These are phyloP conservation scores for Cordyceps cateniannulata DNA, from an alignment of 2,329 filamentous ascomycete genomes.

Conservation along the genomic window DNA sequence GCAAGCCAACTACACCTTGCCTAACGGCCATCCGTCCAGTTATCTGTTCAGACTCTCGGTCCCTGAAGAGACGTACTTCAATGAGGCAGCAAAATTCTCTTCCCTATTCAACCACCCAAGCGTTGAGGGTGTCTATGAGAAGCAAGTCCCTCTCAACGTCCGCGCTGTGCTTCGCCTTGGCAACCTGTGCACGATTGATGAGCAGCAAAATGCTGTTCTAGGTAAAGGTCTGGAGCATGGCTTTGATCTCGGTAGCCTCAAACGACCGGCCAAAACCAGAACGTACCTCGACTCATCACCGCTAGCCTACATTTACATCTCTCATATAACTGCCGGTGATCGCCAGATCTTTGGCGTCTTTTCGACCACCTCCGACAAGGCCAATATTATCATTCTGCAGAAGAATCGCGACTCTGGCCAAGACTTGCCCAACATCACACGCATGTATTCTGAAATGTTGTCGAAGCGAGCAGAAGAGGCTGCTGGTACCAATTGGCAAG, in stretches of 20 bases:
- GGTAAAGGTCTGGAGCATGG: constrained; percentile 90
- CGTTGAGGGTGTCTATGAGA: constrained; percentile 96
- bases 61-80: constrained; percentile 79
- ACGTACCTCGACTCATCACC: constrained; percentile 70
- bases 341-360: constrained; percentile 91
- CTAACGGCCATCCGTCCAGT: constrained; percentile 88
- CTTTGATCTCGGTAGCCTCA: constrained; percentile 76
- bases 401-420: constrained; percentile 69
- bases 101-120: constrained; percentile 84
- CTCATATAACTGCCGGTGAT: constrained; percentile 86
- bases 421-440: constrained; percentile 83
- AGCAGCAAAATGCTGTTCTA: constrained; percentile 80
- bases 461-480: constrained; percentile 58
- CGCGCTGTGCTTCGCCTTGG: constrained; percentile 85
- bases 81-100: constrained; percentile 75
- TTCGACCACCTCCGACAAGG: constrained; percentile 72
- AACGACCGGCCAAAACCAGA: constrained; percentile 54
- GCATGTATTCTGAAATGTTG: constrained; percentile 76
- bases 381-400: constrained; percentile 83
- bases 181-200: constrained; percentile 88
- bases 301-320: constrained; percentile 83
- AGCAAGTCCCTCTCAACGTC: constrained; percentile 78
- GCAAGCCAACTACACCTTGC: constrained; percentile 87
- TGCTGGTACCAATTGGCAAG: constrained; percentile 66
- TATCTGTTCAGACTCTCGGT: constrained; percentile 94